These are phyloP conservation scores for Ogataea saltuana DNA, from an alignment of 805 yeast species.

Conservation along the genomic window DNA sequence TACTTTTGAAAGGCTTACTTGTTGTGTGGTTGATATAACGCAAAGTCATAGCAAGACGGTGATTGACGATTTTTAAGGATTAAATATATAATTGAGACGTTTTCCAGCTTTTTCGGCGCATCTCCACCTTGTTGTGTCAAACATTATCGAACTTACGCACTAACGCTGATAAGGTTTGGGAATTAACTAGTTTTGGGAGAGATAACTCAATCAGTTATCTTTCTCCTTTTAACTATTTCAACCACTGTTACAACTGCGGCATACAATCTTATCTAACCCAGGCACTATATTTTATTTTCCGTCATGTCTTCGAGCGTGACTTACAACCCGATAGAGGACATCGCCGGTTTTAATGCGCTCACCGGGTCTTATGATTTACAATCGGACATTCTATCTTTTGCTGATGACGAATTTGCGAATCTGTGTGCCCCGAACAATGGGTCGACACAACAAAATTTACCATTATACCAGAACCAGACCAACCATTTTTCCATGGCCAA, in stretches of 20 bases:
- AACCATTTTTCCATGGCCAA: conserved; percentile 4
- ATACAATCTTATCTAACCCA: too few species aligned
- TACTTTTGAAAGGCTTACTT: conserved; percentile 2
- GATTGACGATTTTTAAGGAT: conserved; percentile 1
- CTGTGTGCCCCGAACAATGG: background rate
- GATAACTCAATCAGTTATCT: background rate
- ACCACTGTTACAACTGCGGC: background rate
- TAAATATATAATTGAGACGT: conserved; percentile 5
- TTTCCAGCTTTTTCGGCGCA: conserved; percentile 2
- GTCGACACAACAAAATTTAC: background rate
- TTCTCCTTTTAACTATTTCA: background rate
- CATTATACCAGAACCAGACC: conserved; percentile 4
- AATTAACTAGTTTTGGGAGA: background rate
- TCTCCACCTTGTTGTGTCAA: background rate
- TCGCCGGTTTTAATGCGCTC: conserved; percentile 5
- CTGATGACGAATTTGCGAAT: conserved; percentile 16
- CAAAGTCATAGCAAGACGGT: conserved; percentile 8
- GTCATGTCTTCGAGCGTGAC: conserved; percentile 10
- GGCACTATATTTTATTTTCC: background rate
- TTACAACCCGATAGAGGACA: conserved; percentile 19
- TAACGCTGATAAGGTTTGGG: too few species aligned
- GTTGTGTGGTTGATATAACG: conserved; percentile 11
- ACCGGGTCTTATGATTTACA: conserved; percentile 9
- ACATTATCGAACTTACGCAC: too few species aligned
- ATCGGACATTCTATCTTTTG: conserved; percentile 12